Evolutionary conservation across 176 grass and related monocot genomes (phyloP).

Genomic region (Triticum timopheevii): DNA sequence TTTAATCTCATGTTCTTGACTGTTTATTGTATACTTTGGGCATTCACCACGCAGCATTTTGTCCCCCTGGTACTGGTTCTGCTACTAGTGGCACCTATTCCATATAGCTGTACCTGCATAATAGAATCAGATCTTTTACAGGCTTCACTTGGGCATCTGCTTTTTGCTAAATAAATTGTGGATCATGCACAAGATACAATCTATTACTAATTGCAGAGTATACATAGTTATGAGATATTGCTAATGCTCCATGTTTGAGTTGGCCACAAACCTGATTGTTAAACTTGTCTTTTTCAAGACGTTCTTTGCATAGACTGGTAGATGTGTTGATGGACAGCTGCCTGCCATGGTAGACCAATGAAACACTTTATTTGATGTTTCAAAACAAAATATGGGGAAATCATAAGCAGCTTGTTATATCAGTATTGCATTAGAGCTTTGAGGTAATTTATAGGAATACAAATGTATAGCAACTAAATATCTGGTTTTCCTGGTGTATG

Average conservation of each 20-base stretch:
- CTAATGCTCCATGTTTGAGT: neutral
- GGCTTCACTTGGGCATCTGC: neutral
- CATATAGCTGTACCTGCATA: neutral
- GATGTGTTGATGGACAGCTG: neutral
- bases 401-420: neutral
- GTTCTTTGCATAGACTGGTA: neutral
- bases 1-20: neutral
- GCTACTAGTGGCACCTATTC: neutral
- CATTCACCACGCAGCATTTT: neutral
- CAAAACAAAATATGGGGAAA: neutral
- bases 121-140: neutral
- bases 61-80: neutral
- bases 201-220: neutral
- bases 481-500: neutral
- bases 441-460: neutral
- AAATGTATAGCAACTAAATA: slow-evolving; percentile 9
- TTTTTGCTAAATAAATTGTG: neutral
- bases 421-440: neutral
- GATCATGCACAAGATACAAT: neutral
- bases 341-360: neutral
- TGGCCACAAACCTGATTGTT: neutral
- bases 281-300: neutral
- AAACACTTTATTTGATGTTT: neutral
- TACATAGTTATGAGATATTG: neutral
- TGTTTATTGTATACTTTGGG: neutral